Conservation (phyloP, 23 red algal genomes). For the Gracilaria gracilis region DNA sequence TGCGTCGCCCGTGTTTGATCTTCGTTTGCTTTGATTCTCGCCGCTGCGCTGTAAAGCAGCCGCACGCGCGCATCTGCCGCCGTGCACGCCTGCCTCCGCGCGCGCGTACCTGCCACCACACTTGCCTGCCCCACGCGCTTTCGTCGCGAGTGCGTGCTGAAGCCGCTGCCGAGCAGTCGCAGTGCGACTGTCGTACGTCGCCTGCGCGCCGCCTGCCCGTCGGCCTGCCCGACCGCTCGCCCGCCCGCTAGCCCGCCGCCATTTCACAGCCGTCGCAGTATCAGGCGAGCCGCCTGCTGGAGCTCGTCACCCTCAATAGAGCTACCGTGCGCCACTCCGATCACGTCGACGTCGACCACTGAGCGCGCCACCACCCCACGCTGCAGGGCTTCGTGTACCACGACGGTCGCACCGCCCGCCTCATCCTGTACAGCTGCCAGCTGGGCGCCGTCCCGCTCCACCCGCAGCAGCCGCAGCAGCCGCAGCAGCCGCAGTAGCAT, state of each 20-base stretch:
- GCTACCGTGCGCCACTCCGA: background rate
- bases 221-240: background rate
- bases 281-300: slow-evolving; percentile 29
- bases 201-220: no score
- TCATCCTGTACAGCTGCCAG: slow-evolving; percentile 15
- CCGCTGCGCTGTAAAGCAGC: no score
- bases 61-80: no score
- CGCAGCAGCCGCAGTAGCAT: no score
- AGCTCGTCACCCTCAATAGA: slow-evolving; percentile 29
- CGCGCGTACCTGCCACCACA: no score
- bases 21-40: no score
- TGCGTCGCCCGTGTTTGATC: no score
- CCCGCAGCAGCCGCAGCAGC: background rate
- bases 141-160: no score
- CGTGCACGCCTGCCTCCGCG: no score
- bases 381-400: slow-evolving; percentile 39
- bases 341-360: slow-evolving; percentile 26
- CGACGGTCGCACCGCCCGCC: slow-evolving; percentile 8
- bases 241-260: background rate
- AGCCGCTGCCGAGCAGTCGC: no score
- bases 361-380: slow-evolving; percentile 43
- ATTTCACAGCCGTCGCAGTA: slow-evolving; percentile 25
- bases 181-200: no score
- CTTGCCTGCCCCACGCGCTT: background rate
- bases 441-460: slow-evolving; percentile 23